These are phyloP conservation scores for Blastobotrys persicus DNA, from an alignment of 1,139 yeast genomes.

Conservation along the genomic window DNA sequence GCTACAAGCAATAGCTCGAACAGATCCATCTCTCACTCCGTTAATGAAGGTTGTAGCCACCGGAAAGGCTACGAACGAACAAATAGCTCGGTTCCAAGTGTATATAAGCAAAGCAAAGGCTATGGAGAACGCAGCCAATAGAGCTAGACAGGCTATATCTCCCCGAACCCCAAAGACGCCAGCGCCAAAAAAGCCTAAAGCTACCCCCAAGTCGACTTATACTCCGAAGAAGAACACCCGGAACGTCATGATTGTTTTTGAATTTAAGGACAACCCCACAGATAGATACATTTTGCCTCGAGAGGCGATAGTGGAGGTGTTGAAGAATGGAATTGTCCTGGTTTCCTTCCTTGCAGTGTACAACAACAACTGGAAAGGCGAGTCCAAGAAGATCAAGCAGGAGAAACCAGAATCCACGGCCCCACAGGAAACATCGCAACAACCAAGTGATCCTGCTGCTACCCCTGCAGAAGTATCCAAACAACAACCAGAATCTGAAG, in stretches of 20 bases:
- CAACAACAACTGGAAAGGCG: conserved; percentile 52
- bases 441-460: not conserved
- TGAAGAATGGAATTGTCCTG: conserved; percentile 51
- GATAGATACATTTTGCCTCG: conserved; percentile 75
- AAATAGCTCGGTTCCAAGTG: conserved; percentile 74
- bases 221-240: conserved; percentile 38
- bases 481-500: not conserved
- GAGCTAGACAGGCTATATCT: conserved; percentile 4
- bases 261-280: conserved; percentile 75
- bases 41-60: conserved; percentile 83
- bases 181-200: conserved; percentile 26
- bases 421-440: not conserved
- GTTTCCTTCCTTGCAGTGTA: conserved; percentile 66
- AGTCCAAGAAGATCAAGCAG: conserved; percentile 31
- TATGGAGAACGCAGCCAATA: conserved; percentile 54
- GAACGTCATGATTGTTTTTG: conserved; percentile 77
- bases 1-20: conserved; percentile 74
- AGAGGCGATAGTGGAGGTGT: conserved; percentile 67
- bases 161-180: conserved; percentile 16
- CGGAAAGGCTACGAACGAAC: conserved; percentile 68
- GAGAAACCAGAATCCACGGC: too few relatives aligned
- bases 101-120: conserved; percentile 70
- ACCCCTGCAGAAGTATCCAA: too few relatives aligned
- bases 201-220: conserved; percentile 22
- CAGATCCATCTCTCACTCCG: conserved; percentile 61